Evolutionary conservation across 805 yeast genomes (phyloP).

Genomic region (Brettanomyces custersianus): DNA sequence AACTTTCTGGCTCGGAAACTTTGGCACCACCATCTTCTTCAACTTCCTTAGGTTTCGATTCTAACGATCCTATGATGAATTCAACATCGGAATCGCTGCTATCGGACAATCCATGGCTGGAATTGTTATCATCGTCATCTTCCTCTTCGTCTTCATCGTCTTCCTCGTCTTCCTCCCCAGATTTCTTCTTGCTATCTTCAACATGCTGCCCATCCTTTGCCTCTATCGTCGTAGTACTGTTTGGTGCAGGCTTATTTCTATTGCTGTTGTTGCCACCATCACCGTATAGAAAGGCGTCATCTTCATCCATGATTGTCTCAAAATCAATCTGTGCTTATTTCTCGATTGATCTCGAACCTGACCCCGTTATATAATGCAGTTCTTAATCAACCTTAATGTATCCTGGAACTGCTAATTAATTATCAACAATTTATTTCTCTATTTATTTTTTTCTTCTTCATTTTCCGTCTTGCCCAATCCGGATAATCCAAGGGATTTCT

Average conservation of each 20-base stretch:
- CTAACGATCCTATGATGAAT: slow-evolving; percentile 54
- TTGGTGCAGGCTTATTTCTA: slow-evolving; percentile 6
- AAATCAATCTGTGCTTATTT: neutral
- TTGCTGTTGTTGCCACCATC: slow-evolving; percentile 32
- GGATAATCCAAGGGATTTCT: too few species aligned
- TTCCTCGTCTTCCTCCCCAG: slow-evolving; percentile 17
- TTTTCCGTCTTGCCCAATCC: too few species aligned
- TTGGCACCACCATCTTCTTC: slow-evolving; percentile 3
- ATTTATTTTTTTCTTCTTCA: too few species aligned
- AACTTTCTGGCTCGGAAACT: slow-evolving; percentile 12
- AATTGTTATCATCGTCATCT: slow-evolving; percentile 10
- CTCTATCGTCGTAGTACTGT: slow-evolving; percentile 11
- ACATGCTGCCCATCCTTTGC: slow-evolving; percentile 14
- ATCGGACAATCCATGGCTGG: slow-evolving; percentile 17
- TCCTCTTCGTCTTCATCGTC: slow-evolving; percentile 15
- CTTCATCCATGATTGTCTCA: slow-evolving; percentile 39
- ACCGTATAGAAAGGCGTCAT: slow-evolving; percentile 61
- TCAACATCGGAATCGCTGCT: slow-evolving; percentile 59
- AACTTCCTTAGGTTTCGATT: slow-evolving; percentile 9
- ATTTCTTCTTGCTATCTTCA: slow-evolving; percentile 13
- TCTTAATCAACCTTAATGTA: too few species aligned
- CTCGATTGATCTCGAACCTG: too few species aligned
- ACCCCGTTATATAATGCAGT: too few species aligned
- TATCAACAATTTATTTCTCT: too few species aligned
- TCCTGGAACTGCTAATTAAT: too few species aligned